Evolutionary conservation across 2,329 filamentous ascomycete species (phyloP), one percentile per base, ranked within the genome.

Genomic region (Aspergillus intermedius): DNA sequence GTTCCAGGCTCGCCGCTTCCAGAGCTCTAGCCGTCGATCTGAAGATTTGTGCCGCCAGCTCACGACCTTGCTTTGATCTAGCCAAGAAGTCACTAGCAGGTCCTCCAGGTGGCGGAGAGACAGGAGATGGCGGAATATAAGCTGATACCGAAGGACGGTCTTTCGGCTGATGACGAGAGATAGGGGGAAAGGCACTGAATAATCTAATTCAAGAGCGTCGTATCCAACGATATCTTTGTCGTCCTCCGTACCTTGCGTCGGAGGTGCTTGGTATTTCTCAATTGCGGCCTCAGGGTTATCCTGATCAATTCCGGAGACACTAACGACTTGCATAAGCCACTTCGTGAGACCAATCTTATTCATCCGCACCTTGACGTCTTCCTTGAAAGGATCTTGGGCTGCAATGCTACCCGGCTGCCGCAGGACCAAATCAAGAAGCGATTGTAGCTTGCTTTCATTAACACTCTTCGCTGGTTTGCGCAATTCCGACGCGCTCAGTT

Each of bases 321-420:
- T 96, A 54, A 98, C 91, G 46, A 98, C 91, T 46, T 91, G 86
- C 79, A 96, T 95, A 50, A 98, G 76, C 73, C 90, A 94, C 63
- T 94, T 94, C 10, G 90, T 94, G 42, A 98, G 80, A 5, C 89
- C 88, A 35, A 91, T 84, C 59, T 95, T 90, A 66, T 96, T 96
- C 87, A 97, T 96, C 61, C 91, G 86, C 19, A 98, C 89, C 69
- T 94, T 95, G 68, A 98, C 88, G 64, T 98, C 91, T 71, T 98
- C 93, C 65, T 97, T 98, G 77, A 95, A 98, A 0, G 91, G 90
- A 65, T 98, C 93, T 49, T 95, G 80, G 0, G 91, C 90, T 12
- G 95, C 91, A 43, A 95, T 87, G 60, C 87, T 96, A 39, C 93
- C 93, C 2, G 93, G 90, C 62, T 98, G 93, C n/a, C 93, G 88